Evolutionary conservation across 2,329 filamentous ascomycete species (phyloP).

Genomic region (Colletotrichum lindemuthianum): DNA sequence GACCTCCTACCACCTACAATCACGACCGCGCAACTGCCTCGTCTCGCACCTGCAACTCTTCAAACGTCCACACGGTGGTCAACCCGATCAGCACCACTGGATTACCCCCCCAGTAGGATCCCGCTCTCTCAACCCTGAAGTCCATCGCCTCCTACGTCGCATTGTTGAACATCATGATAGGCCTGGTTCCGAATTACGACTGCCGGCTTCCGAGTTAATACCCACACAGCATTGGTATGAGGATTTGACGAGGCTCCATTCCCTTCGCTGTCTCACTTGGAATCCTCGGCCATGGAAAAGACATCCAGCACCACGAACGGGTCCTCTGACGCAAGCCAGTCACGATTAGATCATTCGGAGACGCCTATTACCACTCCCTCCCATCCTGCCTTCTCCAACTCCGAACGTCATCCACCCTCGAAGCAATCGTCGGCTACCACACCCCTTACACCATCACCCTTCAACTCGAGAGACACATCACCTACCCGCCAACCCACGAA

Average conservation of each 20-base stretch:
- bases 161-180: conserved; percentile 37
- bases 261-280: conserved; percentile 38
- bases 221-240: conserved; percentile 36
- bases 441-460: conserved; percentile 49
- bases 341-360: conserved; percentile 30
- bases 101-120: conserved; percentile 18
- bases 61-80: too few relatives aligned
- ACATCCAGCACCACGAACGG: conserved; percentile 45
- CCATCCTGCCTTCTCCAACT: conserved; percentile 41
- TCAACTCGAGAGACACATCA: conserved; percentile 58
- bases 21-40: conserved; percentile 26
- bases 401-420: conserved; percentile 43
- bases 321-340: conserved; percentile 39
- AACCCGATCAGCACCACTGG: not conserved
- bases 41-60: not conserved
- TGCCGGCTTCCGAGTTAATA: conserved; percentile 37
- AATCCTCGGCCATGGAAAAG: conserved; percentile 49
- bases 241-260: conserved; percentile 34
- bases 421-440: conserved; percentile 50
- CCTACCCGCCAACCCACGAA: conserved; percentile 53
- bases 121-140: conserved; percentile 14
- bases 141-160: conserved; percentile 30
- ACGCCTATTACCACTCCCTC: conserved; percentile 40
- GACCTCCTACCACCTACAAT: conserved; percentile 4
- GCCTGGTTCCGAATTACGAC: conserved; percentile 30